These are phyloP conservation scores for Phytophthora kernoviae DNA, from an alignment of 352 stramenopile species.

Conservation along the genomic window DNA sequence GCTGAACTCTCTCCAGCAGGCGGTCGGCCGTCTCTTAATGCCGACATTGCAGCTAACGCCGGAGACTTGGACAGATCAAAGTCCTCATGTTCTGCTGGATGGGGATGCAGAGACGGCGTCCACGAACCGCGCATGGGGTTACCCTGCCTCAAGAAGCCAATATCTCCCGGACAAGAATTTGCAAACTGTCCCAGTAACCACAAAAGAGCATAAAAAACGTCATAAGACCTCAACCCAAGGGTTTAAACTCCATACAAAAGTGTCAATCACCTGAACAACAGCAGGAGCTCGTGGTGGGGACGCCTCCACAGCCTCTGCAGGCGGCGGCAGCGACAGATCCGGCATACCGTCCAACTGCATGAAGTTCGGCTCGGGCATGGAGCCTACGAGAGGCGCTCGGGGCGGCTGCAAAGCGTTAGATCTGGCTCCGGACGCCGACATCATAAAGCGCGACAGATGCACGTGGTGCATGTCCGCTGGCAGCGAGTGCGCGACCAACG, in stretches of 20 bases:
- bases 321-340: constrained; percentile 60
- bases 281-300: constrained; percentile 37
- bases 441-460: constrained; percentile 40
- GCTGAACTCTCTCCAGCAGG: constrained; percentile 15
- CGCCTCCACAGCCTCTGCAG: constrained; percentile 36
- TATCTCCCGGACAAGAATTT: constrained; percentile 70
- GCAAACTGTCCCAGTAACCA: constrained; percentile 44
- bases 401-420: constrained; percentile 46
- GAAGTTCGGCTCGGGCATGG: constrained; percentile 67
- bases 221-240: constrained; percentile 1
- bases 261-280: constrained; percentile 46
- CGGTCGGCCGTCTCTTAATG: constrained; percentile 47
- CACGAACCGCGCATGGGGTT: constrained; percentile 47
- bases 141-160: constrained; percentile 56
- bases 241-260: not conserved
- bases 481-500: constrained; percentile 64
- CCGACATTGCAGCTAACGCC: constrained; percentile 69
- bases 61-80: constrained; percentile 78
- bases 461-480: constrained; percentile 57
- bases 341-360: constrained; percentile 59
- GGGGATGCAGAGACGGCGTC: constrained; percentile 35
- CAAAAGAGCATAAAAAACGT: constrained; percentile 7
- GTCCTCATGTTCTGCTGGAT: constrained; percentile 42
- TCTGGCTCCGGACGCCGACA: constrained; percentile 26
- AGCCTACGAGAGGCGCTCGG: constrained; percentile 59